Base-by-base conservation (phyloP, 169 alveolate genomes). In the Eimeria falciformis region DNA sequence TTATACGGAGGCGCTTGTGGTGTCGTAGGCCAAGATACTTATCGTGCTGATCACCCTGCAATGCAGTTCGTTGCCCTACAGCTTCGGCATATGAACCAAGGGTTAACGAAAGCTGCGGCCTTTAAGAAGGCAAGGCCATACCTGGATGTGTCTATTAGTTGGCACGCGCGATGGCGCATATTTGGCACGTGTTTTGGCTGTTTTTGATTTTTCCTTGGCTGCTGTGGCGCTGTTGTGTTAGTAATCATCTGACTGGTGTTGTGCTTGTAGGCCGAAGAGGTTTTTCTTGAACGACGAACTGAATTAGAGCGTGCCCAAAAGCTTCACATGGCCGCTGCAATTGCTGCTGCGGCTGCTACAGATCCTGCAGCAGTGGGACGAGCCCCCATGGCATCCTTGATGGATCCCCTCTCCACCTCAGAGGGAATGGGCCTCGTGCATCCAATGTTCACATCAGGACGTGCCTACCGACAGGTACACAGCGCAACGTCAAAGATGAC, bases 61-160 rank as follows among this genome's bases (percentile, higher is more conserved):
- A 92, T 92, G 94, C 94, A 92, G 75, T 92, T 92, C 45, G 94
- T 87, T 12, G 92, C 94, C 18, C 77, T 40, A 27, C 94, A 92
- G 86, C 86, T 73, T 73, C 89, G 84, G 71, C 69, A 84, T 40
- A 73, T 84, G 93, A 83, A 91, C 62, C 25, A 11, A 9, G 91
- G 89, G 37, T 23, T 84, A 45, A 40, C 33, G 53, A 25, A 65
- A 25, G 43, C n/a, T 9, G 46, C 25, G 56, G 94, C 94, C 17
- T 92, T 92, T 27, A 45, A 50, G 29, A 56, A 83, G 84, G 90
- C 71, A 65, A 18, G n/a, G n/a, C n/a, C n/a, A n/a, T n/a, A n/a
- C n/a, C n/a, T n/a, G n/a, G n/a, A n/a, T n/a, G n/a, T n/a, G n/a
- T n/a, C n/a, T n/a, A n/a, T n/a, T n/a, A n/a, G n/a, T n/a, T n/a